These are phyloP conservation scores for Orbilia quercus DNA, from an alignment of 2,329 filamentous ascomycete genomes.

Conservation along the genomic window DNA sequence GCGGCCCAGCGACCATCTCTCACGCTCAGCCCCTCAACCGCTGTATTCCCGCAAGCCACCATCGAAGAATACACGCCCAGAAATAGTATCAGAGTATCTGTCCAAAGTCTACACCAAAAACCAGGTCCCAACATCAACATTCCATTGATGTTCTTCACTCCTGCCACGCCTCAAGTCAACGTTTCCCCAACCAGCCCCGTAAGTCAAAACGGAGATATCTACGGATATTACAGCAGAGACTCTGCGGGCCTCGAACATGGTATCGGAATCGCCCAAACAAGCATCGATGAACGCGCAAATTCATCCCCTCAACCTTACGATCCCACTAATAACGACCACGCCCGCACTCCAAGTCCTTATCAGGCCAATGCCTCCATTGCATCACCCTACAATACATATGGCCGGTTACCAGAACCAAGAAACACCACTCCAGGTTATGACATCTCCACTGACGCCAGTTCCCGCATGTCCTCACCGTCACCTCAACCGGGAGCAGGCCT, in stretches of 20 bases:
- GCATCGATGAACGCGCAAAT: constrained; percentile 35
- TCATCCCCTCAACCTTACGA: constrained; percentile 44
- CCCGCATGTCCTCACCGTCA: constrained; percentile 48
- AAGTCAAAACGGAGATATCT: constrained; percentile 46
- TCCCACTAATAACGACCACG: constrained; percentile 48
- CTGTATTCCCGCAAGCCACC: constrained; percentile 46
- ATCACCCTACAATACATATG: constrained; percentile 40
- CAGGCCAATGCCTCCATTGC: constrained; percentile 24
- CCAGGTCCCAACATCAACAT: constrained; percentile 48
- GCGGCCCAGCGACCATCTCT: constrained; percentile 44
- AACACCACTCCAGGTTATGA: constrained; percentile 37
- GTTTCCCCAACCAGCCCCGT: constrained; percentile 46
- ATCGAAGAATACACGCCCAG: constrained; percentile 41
- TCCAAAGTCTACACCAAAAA: constrained; percentile 48
- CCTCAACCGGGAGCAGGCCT: constrained; percentile 35
- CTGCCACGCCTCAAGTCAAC: constrained; percentile 55
- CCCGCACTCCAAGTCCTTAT: constrained; percentile 36
- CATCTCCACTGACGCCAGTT: constrained; percentile 50
- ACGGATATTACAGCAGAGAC: constrained; percentile 45
- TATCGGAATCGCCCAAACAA: constrained; percentile 47
- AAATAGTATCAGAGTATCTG: constrained; percentile 43
- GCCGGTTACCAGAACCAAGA: constrained; percentile 38
- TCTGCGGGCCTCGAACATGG: constrained; percentile 19
- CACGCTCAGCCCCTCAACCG: constrained; percentile 39
- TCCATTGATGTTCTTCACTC: constrained; percentile 56